A percentile compares a stretch with the other conserved stretches of the same genome.
Evolutionary conservation across 1,139 yeast genomes (phyloP).

Genomic region (Saccharomycopsis crataegensis): DNA sequence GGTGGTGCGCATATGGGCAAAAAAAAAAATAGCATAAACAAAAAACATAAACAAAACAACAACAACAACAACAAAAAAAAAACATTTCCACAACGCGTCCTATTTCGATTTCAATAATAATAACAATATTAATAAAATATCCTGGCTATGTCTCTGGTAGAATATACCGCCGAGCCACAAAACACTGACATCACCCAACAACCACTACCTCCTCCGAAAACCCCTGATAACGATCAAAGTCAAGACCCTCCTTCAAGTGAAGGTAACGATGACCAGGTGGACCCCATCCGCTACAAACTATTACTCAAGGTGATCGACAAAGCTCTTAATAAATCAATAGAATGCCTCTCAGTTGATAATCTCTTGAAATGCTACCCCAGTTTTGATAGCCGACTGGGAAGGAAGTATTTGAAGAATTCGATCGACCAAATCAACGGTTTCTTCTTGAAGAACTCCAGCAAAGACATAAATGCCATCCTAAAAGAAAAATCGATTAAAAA

Average conservation of each 20-base stretch:
- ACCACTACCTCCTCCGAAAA: too few relatives aligned
- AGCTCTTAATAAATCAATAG: slow-evolving; percentile 16
- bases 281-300: slow-evolving; percentile 15
- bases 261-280: not conserved
- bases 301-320: slow-evolving; percentile 17
- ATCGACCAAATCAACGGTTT: slow-evolving; percentile 16
- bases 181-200: too few relatives aligned
- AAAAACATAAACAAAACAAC: too few relatives aligned
- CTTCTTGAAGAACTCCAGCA: slow-evolving; percentile 10
- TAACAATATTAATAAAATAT: too few relatives aligned
- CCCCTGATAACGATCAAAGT: too few relatives aligned
- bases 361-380: slow-evolving; percentile 15
- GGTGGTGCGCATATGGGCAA: too few relatives aligned
- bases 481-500: slow-evolving; percentile 12
- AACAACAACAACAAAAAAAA: too few relatives aligned
- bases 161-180: too few relatives aligned
- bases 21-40: too few relatives aligned
- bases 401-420: slow-evolving; percentile 15
- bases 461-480: slow-evolving; percentile 15
- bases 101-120: too few relatives aligned
- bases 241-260: not conserved
- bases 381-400: slow-evolving; percentile 10
- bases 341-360: slow-evolving; percentile 12
- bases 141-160: too few relatives aligned
- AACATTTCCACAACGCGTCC: too few relatives aligned